A percentile compares a stretch with the other conserved stretches of the same genome.
Conservation (phyloP, 139 green algal species). For the Chlorella sp. region DNA sequence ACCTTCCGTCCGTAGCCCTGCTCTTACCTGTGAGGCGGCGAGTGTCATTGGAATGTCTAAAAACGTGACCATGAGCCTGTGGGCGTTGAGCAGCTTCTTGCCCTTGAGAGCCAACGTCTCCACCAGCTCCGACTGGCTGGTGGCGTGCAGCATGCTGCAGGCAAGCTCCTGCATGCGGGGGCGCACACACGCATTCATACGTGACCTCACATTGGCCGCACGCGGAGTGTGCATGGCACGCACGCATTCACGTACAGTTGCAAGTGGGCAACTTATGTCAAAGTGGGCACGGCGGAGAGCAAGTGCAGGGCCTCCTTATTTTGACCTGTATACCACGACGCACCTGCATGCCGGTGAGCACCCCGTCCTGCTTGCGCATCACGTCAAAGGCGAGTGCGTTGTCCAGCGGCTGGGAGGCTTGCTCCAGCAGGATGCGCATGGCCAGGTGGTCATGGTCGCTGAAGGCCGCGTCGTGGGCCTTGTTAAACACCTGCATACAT, state of each 20-base stretch:
- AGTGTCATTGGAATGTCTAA: not conserved
- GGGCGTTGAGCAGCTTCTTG: not conserved
- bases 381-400: not conserved
- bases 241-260: no score
- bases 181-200: not conserved
- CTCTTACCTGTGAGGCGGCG: no score
- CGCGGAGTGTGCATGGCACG: no score
- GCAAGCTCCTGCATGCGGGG: not conserved
- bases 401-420: not conserved
- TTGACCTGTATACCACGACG: no score
- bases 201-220: no score
- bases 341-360: not conserved
- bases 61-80: not conserved
- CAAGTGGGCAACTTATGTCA: no score
- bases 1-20: no score
- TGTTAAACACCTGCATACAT: slow-evolving; percentile 1
- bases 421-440: not conserved
- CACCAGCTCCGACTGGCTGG: not conserved
- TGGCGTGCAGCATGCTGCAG: not conserved
- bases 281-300: no score
- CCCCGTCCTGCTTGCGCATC: not conserved
- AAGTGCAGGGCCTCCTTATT: no score
- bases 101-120: not conserved
- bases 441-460: not conserved
- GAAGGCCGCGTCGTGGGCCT: not conserved